These are phyloP conservation scores for Colletotrichum tanaceti DNA, from an alignment of 2,329 filamentous ascomycete genomes.

Conservation along the genomic window DNA sequence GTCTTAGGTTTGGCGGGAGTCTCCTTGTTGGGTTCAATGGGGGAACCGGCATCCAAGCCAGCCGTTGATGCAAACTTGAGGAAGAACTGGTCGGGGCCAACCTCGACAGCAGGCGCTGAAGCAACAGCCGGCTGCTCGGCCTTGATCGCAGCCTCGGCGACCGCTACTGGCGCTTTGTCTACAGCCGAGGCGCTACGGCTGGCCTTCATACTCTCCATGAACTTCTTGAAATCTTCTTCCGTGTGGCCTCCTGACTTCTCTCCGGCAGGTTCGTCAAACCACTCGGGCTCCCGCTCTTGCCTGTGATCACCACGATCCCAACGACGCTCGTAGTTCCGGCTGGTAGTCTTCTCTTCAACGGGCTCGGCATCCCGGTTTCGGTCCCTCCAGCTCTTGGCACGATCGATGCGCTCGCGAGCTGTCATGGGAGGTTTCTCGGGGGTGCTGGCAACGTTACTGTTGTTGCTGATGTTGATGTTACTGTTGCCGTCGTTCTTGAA, in stretches of 20 bases:
- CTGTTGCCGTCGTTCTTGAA: constrained; percentile 68
- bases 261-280: constrained; percentile 81
- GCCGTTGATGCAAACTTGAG: constrained; percentile 61
- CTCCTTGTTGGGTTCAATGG: constrained; percentile 58
- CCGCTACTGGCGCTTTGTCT: constrained; percentile 49
- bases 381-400: constrained; percentile 71
- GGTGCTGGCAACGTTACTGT: constrained; percentile 38
- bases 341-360: constrained; percentile 66
- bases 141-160: constrained; percentile 54
- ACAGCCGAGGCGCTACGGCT: constrained; percentile 59
- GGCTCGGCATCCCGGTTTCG: constrained; percentile 57
- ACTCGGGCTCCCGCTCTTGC: constrained; percentile 86
- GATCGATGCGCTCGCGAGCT: constrained; percentile 67
- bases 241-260: constrained; percentile 79
- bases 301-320: constrained; percentile 70
- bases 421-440: constrained; percentile 49
- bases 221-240: constrained; percentile 91
- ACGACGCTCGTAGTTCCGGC: constrained; percentile 59
- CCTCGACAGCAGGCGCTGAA: constrained; percentile 72
- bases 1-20: constrained; percentile 65
- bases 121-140: constrained; percentile 66
- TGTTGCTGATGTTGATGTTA: constrained; percentile 51
- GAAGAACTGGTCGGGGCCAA: constrained; percentile 83
- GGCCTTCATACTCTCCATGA: constrained; percentile 91
- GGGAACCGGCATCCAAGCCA: constrained; percentile 62